Evolutionary conservation across 305 asterid species (phyloP), one percentile per base, ranked within the genome.

Genomic region (Striga hermonthica): DNA sequence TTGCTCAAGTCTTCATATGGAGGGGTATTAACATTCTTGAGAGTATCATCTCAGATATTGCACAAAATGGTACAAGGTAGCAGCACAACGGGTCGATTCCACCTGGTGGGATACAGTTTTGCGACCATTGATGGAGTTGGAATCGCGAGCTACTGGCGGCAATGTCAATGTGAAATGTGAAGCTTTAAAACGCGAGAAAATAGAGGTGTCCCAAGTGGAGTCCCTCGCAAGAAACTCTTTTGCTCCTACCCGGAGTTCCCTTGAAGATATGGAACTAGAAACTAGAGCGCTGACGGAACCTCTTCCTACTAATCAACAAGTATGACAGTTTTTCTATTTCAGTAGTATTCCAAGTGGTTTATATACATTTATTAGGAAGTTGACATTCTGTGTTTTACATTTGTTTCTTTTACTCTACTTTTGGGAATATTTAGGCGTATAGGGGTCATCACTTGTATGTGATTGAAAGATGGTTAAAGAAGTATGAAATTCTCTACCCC

Each of bases 231-330:
- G 37, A 57, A 76, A 60, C 76, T 60, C 80, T 52, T 47, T 60
- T 68, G 67, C 73, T 34, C 74, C 80, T 44, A 77, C 79, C 56
- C 82, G 86, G 79, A 80, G 89, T 77, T 74, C 86, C 62, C 78
- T 91, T 53, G 96, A 92, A 83, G 99, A 93, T 66, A 80, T 90
- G 89, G 99, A 93, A 84, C 80, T 93, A 78, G 91, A 82, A 80
- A 93, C 95, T 60, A 85, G 92, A 86, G 95, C 96, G 73, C 78
- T 93, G 41, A 93, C 95, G 37, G 99, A 93, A 84, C 97, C 97
- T 49, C 95, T 93, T 72, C 99, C 99, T 11, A 86, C 95, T 54
- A 93, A 90, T 80, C 99, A 93, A 85, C 99, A 88, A 81, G 97
- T 84, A 75, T 39, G 76, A 39, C 67, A 7, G 15, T 50, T 55